Base-by-base conservation (phyloP, 1,284 basidiomycete genomes). In the Trichosporon sp. region DNA sequence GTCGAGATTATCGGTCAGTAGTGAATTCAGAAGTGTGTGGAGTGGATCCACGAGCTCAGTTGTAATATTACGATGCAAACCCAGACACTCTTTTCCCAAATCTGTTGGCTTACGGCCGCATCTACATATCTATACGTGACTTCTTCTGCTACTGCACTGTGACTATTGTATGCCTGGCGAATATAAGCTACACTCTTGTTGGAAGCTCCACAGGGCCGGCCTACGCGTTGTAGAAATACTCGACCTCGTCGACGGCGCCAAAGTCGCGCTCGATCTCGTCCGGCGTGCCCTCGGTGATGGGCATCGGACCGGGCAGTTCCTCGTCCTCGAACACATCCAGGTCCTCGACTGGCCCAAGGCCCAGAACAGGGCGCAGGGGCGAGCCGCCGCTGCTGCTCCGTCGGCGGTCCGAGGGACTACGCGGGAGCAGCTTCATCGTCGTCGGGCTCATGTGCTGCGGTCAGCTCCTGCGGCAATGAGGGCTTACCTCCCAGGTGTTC, bases 401-500 rank as follows among this genome's bases (percentile, higher is more conserved):
- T 32, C 90, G 72, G 60, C 71, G 66, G 29, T 81, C 90, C 25
- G 89, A 89, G 15, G 93, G 93, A 0, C 92, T 93, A 78, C 93
- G 92, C 0, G 93, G 91, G 62, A 96, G 85, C 21, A 92, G 91
- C 27, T 92, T 91, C 88, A 96, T 91, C 1, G 93, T 95, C 81
- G 92, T 92, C 1, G 93, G 92, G 72, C 93, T 95, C 90, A 96
- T 92, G 77, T 95, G 93, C 93, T 95, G 74, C 13, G 6, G 42
- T 76, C 68, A 75, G 72, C 70, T 47, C 23, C 34, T 3, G 1
- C 21, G 38, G 4, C 29, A 3, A 25, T n/a, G 18, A 9, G 56
- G 27, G 65, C 90, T 81, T 74, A 93, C 93, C 90, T 94, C 93
- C 93, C 93, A 96, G 73, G 94, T 93, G 76, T 95, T 96, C 75